Evolutionary conservation across 768 basidiomycete species (phyloP), one percentile per base, ranked within the genome.

Genomic region (Mycena rosella): DNA sequence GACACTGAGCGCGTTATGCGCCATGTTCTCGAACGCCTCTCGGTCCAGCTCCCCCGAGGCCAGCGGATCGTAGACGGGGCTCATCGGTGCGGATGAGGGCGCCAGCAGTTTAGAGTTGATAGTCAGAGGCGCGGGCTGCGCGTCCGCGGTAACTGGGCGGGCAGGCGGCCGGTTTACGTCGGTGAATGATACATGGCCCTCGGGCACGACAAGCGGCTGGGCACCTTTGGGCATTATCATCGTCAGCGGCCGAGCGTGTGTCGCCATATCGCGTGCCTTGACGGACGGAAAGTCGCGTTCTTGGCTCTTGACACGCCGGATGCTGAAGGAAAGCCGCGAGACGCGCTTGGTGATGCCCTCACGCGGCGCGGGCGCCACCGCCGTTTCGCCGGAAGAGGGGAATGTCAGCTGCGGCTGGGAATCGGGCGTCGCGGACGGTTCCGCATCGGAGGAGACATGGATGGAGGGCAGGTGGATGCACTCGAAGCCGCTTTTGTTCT

Each of bases 401-500:
- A 89, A 87, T 5, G 82, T 76, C 74, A 77, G 82, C 62, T 79
- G 83, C 36, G 72, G 79, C 61, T 78, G 81, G 60, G 70, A 30
- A 72, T 73, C 70, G 29, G 66, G 62, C 2, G 77, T 60, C 14
- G 40, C 68, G 6, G 81, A 71, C 1, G 72, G 68, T 9, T 88
- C 86, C 15, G 97, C 84, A 17, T n/a, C n/a, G n/a, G 94, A 92
- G 5, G 92, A 85, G 13, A 98, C 80, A 75, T 98, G 96, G 77
- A 99, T 99, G 22, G 95, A 96, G 0, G 97, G 97, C 42, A 93
- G 79, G 76, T 99, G 96, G 29, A 97, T 93, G 81, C 98, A 99
- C 77, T 99, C 97, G 77, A 95, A 99, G 2, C 97, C 98, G 60
- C 89, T 84, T 80, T 91, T 94, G 73, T 88, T 95, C 77, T 95